Percentiles rank a stretch among this genome's conserved stretches.
Conservation (phyloP, 257 asterid genomes). For the Solanum gracilifrons region DNA sequence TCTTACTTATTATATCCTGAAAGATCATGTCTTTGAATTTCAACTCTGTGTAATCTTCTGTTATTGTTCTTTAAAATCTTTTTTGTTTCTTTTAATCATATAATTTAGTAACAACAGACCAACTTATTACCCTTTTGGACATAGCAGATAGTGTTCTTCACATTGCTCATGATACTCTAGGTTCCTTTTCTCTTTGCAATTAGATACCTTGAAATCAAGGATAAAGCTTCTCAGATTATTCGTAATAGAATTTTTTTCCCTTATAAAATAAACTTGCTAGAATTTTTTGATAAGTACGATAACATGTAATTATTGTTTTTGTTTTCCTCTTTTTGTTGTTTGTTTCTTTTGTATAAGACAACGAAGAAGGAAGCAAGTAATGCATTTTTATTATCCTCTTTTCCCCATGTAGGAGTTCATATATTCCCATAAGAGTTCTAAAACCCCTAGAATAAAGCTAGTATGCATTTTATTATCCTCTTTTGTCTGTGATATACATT, state of each 20-base stretch:
- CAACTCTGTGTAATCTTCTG: not conserved
- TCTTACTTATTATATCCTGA: not conserved
- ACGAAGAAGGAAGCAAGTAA: not conserved
- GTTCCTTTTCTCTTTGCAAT: not conserved
- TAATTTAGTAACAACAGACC: not conserved
- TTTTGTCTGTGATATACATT: not conserved
- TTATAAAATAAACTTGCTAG: not conserved
- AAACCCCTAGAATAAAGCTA: not conserved
- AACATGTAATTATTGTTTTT: not conserved
- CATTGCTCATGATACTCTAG: not conserved
- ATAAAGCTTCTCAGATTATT: not conserved
- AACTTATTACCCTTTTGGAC: not conserved
- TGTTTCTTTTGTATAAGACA: not conserved
- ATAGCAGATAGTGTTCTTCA: not conserved
- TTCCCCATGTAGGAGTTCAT: not conserved
- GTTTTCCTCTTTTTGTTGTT: not conserved
- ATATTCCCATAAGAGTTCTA: not conserved
- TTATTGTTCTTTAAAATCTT: not conserved
- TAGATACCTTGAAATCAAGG: not conserved
- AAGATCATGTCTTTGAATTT: not conserved
- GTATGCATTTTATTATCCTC: not conserved
- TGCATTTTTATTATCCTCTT: not conserved
- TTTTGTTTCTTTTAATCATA: not conserved
- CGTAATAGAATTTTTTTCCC: not conserved
- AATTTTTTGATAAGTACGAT: not conserved